A percentile compares a stretch with the other conserved stretches of the same genome.
Evolutionary conservation across 1,284 basidiomycete species (phyloP).

Genomic region (Sporisorium sorghi): DNA sequence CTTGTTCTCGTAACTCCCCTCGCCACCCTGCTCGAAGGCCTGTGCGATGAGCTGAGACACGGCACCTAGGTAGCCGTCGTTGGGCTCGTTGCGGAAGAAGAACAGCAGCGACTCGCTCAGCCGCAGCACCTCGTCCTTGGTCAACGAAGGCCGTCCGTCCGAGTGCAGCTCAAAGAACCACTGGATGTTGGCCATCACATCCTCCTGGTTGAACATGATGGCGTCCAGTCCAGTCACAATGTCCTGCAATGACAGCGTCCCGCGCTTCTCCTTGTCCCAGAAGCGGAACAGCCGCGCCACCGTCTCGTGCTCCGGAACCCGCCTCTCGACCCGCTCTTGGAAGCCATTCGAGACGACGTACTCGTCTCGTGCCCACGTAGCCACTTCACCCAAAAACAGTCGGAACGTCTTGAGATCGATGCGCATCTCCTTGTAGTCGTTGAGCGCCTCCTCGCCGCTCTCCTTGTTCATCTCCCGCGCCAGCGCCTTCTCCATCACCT

Average conservation of each 20-base stretch:
- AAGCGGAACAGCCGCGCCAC: conserved; percentile 57
- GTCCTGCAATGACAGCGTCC: conserved; percentile 73
- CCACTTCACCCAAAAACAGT: conserved; percentile 89
- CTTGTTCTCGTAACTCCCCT: conserved; percentile 50
- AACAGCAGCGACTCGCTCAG: conserved; percentile 88
- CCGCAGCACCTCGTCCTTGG: conserved; percentile 91
- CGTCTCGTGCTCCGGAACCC: conserved; percentile 64
- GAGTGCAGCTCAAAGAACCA: conserved; percentile 95
- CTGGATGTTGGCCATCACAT: conserved; percentile 96
- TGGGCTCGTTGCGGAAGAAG: conserved; percentile 94
- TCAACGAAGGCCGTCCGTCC: conserved; percentile 91
- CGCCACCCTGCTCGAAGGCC: conserved; percentile 59
- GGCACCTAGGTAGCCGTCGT: conserved; percentile 87
- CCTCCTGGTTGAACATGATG: conserved; percentile 80
- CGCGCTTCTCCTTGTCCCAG: conserved; percentile 65
- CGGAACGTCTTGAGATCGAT: conserved; percentile 89
- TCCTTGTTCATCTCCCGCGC: conserved; percentile 33
- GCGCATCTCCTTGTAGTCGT: conserved; percentile 76
- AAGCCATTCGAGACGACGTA: conserved; percentile 77
- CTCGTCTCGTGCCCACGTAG: conserved; percentile 96
- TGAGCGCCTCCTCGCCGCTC: conserved; percentile 40
- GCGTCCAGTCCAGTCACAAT: conserved; percentile 88
- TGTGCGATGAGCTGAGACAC: conserved; percentile 65
- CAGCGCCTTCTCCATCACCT: conserved; percentile 52
- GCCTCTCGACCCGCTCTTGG: conserved; percentile 66